These are phyloP conservation scores for Juglanconis oblonga DNA, from an alignment of 2,329 filamentous ascomycete genomes.

Conservation along the genomic window DNA sequence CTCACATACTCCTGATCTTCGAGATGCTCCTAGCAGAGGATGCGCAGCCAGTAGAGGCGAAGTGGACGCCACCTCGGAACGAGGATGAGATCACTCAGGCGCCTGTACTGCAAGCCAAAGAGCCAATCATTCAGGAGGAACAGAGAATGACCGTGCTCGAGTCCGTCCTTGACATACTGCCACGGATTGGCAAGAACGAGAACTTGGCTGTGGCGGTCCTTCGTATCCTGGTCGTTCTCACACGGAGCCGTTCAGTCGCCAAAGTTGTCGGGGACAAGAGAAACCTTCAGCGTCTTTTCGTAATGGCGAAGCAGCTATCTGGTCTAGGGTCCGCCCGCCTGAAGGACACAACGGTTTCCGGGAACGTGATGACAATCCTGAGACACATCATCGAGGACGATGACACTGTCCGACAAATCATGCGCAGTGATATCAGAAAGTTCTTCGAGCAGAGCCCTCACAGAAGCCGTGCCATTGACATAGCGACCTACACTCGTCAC, in stretches of 20 bases:
- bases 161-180: constrained; percentile 77
- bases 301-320: constrained; percentile 92
- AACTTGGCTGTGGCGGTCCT: constrained; percentile 78
- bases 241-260: constrained; percentile 73
- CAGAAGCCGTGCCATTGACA: constrained; percentile 60
- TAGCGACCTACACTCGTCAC: constrained; percentile 69
- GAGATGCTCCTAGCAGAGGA: constrained; percentile 91
- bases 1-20: constrained; percentile 83
- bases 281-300: constrained; percentile 84
- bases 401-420: constrained; percentile 83
- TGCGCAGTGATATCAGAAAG: constrained; percentile 83
- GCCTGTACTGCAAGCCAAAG: constrained; percentile 57
- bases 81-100: constrained; percentile 48
- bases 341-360: constrained; percentile 47
- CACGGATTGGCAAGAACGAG: constrained; percentile 83
- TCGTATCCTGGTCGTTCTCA: constrained; percentile 83
- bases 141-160: constrained; percentile 72
- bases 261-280: constrained; percentile 78
- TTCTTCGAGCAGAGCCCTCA: constrained; percentile 64
- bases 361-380: constrained; percentile 77
- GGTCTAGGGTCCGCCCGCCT: constrained; percentile 75
- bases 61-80: constrained; percentile 61
- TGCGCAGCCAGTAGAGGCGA: constrained; percentile 71
- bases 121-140: constrained; percentile 60
- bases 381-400: constrained; percentile 95